Base-by-base conservation (phyloP, 306 rosid genomes). In the Abrus precatorius region DNA sequence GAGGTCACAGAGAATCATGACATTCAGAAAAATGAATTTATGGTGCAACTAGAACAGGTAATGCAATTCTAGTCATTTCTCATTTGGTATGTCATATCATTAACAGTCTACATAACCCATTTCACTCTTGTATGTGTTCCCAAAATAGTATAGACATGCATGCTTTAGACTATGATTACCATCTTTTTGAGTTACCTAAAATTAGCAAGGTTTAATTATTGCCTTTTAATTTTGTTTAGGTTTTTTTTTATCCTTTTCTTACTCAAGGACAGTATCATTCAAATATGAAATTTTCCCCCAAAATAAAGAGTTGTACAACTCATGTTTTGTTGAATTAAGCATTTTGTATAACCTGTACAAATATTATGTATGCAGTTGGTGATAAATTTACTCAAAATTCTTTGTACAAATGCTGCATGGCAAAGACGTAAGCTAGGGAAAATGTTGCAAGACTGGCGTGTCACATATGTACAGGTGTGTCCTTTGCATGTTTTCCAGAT, bases 391-490 rank as follows among this genome's bases (percentile, higher is more conserved):
- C 94, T 95, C 72, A 95, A 90, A 85, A 85, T 91, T 81, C 87
- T 93, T 36, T 95, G 99, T 84, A 89, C 99, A 80, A 95, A 93
- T 90, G 82, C 94, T 74, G 91, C 99, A 53, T 93, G 99, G 99
- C 97, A 95, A 86, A 90, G 99, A 83, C 99, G 99, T 84, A 95
- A 95, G 90, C 93, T 95, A 28, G 99, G 99, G 75, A 95, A 93
- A 86, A 90, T 91, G 86, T 84, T 95, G 79, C 99, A 95, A 83
- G 98, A 93, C 85, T 95, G 98, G 99, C 94, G 97, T 74, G 92
- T 93, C 69, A 85, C 86, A 83, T 88, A 83, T 79, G 84, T 93
- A 45, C 99, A 95, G 98, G 99, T 93, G 33, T 69, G 86, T 86
- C 66, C 78, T 52, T 9, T 78, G 52, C 77, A 77, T 80, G 41